These are phyloP conservation scores for Candida hungchunana DNA, from an alignment of 805 yeast genomes.

Conservation along the genomic window DNA sequence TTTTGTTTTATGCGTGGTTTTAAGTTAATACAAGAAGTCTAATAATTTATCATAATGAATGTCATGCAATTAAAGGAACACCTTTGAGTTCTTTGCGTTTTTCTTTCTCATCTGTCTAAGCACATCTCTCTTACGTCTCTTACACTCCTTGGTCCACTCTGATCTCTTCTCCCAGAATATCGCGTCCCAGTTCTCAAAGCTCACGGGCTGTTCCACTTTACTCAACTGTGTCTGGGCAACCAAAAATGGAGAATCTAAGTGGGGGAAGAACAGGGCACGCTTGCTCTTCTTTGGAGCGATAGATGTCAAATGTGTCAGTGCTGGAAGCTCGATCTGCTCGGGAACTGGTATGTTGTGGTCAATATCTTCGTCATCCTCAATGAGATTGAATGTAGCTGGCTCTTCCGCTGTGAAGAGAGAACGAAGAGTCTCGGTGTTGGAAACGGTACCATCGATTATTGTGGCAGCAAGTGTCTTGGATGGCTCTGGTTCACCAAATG, in stretches of 20 bases:
- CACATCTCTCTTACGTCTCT: conserved; percentile 71
- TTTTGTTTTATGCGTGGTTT: too few relatives aligned
- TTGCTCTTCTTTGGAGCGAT: conserved; percentile 28
- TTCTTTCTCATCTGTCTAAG: conserved; percentile 51
- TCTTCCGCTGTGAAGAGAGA: conserved; percentile 41
- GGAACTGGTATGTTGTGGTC: conserved; percentile 32
- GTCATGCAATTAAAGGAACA: conserved; percentile 20
- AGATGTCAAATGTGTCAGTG: conserved; percentile 15
- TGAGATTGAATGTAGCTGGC: conserved; percentile 36
- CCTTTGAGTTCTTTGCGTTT: conserved; percentile 25
- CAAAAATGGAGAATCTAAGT: conserved; percentile 80
- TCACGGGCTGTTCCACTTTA: conserved; percentile 38
- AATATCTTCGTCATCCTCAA: conserved; percentile 46
- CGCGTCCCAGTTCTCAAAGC: conserved; percentile 53
- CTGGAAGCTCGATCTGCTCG: conserved; percentile 24
- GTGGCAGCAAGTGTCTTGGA: conserved; percentile 5
- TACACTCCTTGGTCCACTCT: conserved; percentile 70
- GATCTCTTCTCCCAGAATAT: conserved; percentile 86
- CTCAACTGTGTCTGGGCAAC: conserved; percentile 78
- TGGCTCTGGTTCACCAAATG: conserved; percentile 35
- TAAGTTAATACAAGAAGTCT: too few relatives aligned
- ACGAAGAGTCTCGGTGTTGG: conserved; percentile 60
- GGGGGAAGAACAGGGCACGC: conserved; percentile 67
- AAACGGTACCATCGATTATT: conserved; percentile 27
- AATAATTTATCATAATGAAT: too few relatives aligned